Percentiles rank a stretch among this genome's conserved stretches.
Conservation (phyloP, 176 grass and related monocot genomes). For the Bolboschoenus planiculmis region DNA sequence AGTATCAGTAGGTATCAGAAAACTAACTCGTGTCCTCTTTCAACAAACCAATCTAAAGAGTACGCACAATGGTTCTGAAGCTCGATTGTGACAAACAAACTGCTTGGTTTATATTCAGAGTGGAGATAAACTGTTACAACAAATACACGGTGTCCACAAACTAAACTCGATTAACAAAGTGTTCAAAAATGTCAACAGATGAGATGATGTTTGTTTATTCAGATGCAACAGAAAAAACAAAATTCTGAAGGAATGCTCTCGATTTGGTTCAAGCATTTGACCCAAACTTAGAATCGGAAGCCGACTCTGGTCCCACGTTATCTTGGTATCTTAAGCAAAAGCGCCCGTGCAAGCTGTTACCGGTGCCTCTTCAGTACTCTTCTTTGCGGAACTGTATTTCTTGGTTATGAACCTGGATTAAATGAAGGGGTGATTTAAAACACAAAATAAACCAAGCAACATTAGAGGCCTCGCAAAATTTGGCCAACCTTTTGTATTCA, state of each 20-base stretch:
- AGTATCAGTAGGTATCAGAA: not conserved
- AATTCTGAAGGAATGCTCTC: not conserved
- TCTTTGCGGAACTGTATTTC: slow-evolving; percentile 73
- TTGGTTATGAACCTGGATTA: slow-evolving; percentile 74
- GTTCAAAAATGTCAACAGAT: slow-evolving; percentile 21
- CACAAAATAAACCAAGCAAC: not conserved
- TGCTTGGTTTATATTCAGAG: slow-evolving; percentile 3
- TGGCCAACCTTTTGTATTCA: not conserved
- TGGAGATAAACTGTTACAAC: not conserved
- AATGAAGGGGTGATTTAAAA: slow-evolving; percentile 16
- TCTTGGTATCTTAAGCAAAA: slow-evolving; percentile 29
- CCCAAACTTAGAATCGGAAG: not conserved
- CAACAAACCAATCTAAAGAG: not conserved
- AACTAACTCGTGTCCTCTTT: not conserved
- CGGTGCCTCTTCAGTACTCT: slow-evolving; percentile 45
- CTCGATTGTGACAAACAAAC: not conserved
- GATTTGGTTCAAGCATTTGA: not conserved
- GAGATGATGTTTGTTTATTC: slow-evolving; percentile 4
- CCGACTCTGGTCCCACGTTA: slow-evolving; percentile 23
- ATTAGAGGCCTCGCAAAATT: not conserved
- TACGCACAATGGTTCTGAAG: not conserved
- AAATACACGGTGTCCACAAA: not conserved
- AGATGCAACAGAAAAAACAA: not conserved
- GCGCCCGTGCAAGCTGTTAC: slow-evolving; percentile 67
- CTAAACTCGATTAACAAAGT: slow-evolving; percentile 11